Evolutionary conservation across 257 asterid genomes (phyloP).

Genomic region (Forsythia viridissima): DNA sequence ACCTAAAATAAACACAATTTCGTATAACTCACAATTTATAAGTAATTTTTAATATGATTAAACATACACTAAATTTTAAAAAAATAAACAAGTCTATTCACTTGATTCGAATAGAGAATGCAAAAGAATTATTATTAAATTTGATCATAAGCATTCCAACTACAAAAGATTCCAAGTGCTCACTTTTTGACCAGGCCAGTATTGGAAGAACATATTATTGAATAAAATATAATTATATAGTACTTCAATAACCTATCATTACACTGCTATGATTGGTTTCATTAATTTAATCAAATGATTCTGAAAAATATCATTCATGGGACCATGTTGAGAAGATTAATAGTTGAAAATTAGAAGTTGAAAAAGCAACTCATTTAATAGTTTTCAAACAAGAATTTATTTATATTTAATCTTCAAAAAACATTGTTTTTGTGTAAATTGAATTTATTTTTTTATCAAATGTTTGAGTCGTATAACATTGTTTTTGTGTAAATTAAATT

Average conservation of each 20-base stretch:
- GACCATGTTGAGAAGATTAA: constrained; percentile 27
- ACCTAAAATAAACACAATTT: constrained; percentile 2
- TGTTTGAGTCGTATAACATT: too few relatives aligned
- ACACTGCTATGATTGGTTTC: constrained; percentile 35
- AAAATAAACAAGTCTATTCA: neutral
- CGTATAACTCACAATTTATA: too few relatives aligned
- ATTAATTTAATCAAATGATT: constrained; percentile 21
- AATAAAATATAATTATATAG: neutral
- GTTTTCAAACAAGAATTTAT: too few relatives aligned
- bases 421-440: too few relatives aligned
- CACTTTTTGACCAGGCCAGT: constrained; percentile 59
- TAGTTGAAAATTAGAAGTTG: constrained; percentile 23
- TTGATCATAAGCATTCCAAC: constrained; percentile 39
- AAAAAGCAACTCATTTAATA: neutral
- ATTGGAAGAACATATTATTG: constrained; percentile 22
- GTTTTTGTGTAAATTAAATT: too few relatives aligned
- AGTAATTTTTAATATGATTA: too few relatives aligned
- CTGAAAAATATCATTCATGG: neutral
- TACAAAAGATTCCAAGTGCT: constrained; percentile 47
- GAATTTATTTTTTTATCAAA: too few relatives aligned
- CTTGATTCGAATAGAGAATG: constrained; percentile 38
- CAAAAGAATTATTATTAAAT: constrained; percentile 33
- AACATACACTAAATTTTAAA: too few relatives aligned
- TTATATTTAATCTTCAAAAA: too few relatives aligned
- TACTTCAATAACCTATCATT: constrained; percentile 32